These are phyloP conservation scores for Monosporascus sp. DNA, from an alignment of 2,329 filamentous ascomycete genomes.

Conservation along the genomic window DNA sequence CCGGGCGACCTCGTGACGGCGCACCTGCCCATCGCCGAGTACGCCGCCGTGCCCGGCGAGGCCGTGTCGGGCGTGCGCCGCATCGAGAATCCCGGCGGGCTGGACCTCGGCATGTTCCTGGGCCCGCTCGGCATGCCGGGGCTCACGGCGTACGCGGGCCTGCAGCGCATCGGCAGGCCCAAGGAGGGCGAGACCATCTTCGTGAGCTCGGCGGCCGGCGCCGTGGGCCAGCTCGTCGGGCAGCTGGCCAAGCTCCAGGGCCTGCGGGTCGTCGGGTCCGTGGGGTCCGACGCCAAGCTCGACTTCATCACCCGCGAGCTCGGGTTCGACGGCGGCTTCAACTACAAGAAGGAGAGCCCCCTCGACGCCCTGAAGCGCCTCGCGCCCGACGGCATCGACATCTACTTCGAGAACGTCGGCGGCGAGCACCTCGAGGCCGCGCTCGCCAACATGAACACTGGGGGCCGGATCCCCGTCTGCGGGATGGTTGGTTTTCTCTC, in stretches of 20 bases:
- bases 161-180: slow-evolving; percentile 71
- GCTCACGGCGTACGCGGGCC: slow-evolving; percentile 67
- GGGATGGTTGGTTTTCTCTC: slow-evolving; percentile 51
- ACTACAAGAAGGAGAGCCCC: slow-evolving; percentile 73
- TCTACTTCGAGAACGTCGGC: slow-evolving; percentile 79
- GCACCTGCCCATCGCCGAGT: slow-evolving; percentile 54
- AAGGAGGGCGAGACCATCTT: slow-evolving; percentile 75
- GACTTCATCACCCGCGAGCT: slow-evolving; percentile 66
- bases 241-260: slow-evolving; percentile 74
- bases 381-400: slow-evolving; percentile 68
- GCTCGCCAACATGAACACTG: slow-evolving; percentile 55
- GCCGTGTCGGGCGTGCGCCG: slow-evolving; percentile 37
- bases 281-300: slow-evolving; percentile 71
- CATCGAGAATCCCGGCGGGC: slow-evolving; percentile 60
- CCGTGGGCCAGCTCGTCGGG: slow-evolving; percentile 70
- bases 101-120: slow-evolving; percentile 58
- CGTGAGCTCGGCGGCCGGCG: slow-evolving; percentile 68
- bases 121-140: slow-evolving; percentile 73
- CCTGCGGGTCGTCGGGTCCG: slow-evolving; percentile 67
- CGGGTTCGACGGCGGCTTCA: slow-evolving; percentile 68
- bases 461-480: slow-evolving; percentile 58
- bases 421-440: slow-evolving; percentile 64
- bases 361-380: slow-evolving; percentile 58
- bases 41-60: slow-evolving; percentile 45
- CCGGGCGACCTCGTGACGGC: slow-evolving; percentile 57